phyloP scores from a whole-genome alignment of 306 rosid genomes.

The Rosa rugosa region DNA sequence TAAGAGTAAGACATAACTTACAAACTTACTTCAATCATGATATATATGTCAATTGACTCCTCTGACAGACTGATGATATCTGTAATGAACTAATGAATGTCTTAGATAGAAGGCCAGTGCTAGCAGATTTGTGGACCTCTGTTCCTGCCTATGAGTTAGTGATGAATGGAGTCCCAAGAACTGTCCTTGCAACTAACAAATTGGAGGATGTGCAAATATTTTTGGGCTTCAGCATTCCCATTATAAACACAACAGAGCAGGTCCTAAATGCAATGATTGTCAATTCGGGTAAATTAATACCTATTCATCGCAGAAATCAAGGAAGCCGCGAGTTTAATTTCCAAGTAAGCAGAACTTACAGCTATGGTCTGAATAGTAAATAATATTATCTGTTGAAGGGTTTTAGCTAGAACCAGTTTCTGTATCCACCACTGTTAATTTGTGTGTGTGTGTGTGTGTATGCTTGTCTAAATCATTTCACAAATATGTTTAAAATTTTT shows the following conservation, averaged over 20 bases:
- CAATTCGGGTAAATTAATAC: constrained; percentile 41
- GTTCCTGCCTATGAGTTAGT: constrained; percentile 60
- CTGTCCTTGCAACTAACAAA: constrained; percentile 59
- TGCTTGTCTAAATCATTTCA: not conserved
- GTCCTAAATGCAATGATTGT: constrained; percentile 45
- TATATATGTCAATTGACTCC: constrained; percentile 2
- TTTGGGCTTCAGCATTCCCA: constrained; percentile 59
- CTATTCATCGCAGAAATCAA: constrained; percentile 33
- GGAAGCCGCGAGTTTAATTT: constrained; percentile 48
- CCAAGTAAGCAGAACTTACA: constrained; percentile 38
- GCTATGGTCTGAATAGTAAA: not conserved
- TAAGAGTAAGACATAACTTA: constrained; percentile 40
- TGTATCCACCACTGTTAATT: not conserved
- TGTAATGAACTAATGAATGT: constrained; percentile 20
- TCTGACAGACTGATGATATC: not conserved
- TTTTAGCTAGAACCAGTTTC: not conserved
- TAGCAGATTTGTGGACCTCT: constrained; percentile 67
- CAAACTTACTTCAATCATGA: not conserved
- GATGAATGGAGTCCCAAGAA: constrained; percentile 56
- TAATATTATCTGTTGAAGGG: not conserved
- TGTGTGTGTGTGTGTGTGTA: not conserved
- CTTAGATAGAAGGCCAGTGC: constrained; percentile 65
- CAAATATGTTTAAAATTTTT: not conserved
- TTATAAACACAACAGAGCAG: constrained; percentile 55
- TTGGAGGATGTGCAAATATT: constrained; percentile 49